Evolutionary conservation across 129 eudicot species (phyloP).

Genomic region (Dittrichia graveolens): DNA sequence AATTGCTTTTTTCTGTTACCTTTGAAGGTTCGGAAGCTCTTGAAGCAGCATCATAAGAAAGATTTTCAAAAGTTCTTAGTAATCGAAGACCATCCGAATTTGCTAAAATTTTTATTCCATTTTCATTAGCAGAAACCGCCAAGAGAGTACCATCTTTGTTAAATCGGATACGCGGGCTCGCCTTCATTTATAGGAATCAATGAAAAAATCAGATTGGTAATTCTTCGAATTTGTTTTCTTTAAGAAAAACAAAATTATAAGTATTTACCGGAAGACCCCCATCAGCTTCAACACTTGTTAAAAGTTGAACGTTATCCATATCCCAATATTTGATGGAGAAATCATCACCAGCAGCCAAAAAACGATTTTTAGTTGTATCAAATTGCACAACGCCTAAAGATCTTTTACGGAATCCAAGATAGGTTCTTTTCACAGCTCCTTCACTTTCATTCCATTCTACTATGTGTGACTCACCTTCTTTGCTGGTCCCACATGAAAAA

Average conservation of each 20-base stretch:
- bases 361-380: conserved; percentile 43
- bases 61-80: conserved; percentile 43
- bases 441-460: conserved; percentile 74
- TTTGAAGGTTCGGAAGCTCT: conserved; percentile 49
- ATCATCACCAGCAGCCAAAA: conserved; percentile 64
- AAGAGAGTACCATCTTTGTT: conserved; percentile 56
- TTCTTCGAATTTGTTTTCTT: background rate
- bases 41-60: conserved; percentile 37
- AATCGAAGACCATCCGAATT: conserved; percentile 43
- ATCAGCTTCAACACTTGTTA: conserved; percentile 56
- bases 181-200: conserved; percentile 34
- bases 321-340: conserved; percentile 60
- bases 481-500: conserved; percentile 67
- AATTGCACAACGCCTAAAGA: conserved; percentile 59
- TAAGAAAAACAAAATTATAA: background rate
- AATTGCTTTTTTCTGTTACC: conserved; percentile 38
- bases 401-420: conserved; percentile 49
- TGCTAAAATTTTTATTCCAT: conserved; percentile 58
- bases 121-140: conserved; percentile 57
- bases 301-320: conserved; percentile 46
- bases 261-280: conserved; percentile 53
- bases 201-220: background rate
- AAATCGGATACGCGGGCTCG: conserved; percentile 55
- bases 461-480: conserved; percentile 57
- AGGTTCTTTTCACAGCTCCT: conserved; percentile 47